Base-by-base conservation (phyloP, 345 rosid species). In the Microthlaspi erraticum region DNA sequence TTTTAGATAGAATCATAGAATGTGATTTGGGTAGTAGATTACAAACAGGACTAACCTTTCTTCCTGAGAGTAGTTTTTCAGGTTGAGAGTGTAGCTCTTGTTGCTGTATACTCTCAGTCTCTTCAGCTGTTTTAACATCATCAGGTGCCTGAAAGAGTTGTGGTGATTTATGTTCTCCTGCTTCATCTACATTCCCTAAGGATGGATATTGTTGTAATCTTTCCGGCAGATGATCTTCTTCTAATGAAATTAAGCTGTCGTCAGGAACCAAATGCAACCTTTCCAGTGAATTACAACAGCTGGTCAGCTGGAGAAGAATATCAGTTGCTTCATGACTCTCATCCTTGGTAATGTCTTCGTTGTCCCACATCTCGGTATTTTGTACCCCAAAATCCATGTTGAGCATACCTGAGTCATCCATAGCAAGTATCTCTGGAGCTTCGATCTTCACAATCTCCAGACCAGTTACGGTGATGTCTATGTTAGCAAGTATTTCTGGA, bases 41-140 rank as follows among this genome's bases (percentile, higher is more conserved):
- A 36, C 29, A 36, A 11, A 48, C 4, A 54, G 6, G 56, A 42
- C 82, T 49, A 32, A 91, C 97, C 93, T 87, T 90, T 78, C 94
- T 81, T 51, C 78, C 74, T 39, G 90, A 83, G 66, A 83, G 72
- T 37, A 93, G 82, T 75, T 83, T 84, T 83, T 80, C 81, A 70
- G 87, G 84, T 63, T 68, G 76, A 54, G 66, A 72, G 17, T 76
- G 84, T 51, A 41, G 72, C 70, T 83, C 51, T 17, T 63, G 57
- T 36, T 66, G 78, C 49, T 52, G 60, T 64, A 63, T 23, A 56
- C 48, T 60, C 43, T 48, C 73, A 49, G 16, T 42, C 39, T 60
- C 78, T 56, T 68, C 53, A 76, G 45, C 43, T 34, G 60, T 26
- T 43, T 14, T 16, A 52, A 34, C 34, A 26, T 52, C 63, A 1